Base-by-base conservation (phyloP, 139 green algal genomes). In the Chlamydomonas schloesseri region DNA sequence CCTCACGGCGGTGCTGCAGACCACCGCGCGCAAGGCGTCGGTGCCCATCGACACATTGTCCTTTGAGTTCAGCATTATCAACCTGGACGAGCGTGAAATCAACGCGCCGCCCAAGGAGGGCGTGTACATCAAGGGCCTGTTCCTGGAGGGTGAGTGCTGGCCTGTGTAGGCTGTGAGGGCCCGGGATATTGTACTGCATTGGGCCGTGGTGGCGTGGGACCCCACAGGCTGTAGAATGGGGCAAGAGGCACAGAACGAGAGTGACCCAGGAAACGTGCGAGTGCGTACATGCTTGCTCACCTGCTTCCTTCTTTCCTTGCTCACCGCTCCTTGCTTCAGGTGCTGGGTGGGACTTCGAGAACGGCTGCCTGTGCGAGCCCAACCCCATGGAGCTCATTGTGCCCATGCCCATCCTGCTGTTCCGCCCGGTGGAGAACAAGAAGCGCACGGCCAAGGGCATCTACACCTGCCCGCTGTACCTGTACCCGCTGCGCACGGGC, bases 351-450 rank as follows among this genome's bases (percentile, higher is more conserved):
- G 95, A 98, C 89, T 93, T 92, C 73, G 94, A 97, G 67, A 93
- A 94, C 73, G 92, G 91, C 37, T 96, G 92, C 90, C 88, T 98
- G 87, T 93, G 87, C 72, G 96, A 98, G 93, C 95, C 96, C 20
- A 86, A 97, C 86, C 95, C 95, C 42, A 97, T 97, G 95, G 94
- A 97, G 93, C 92, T 98, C n/a, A 95, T 97, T 72, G 95, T 97
- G 71, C 89, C 90, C 34, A 98, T 98, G 95, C 96, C 96, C 42
- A 95, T 98, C 85, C 82, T 98, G 36, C 92, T 95, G 64, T 97
- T 97, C 93, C 94, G 93, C 89, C 96, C 96, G 4, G 94, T 96
- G 34, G 96, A 97, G 84, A 95, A 95, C 90, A 97, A 96, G 88
- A 95, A 96, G 91, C 94, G 94, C 76, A 90, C 64, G 34, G 69